phyloP scores from a whole-genome alignment of 2,329 filamentous ascomycete genomes.

The Botryotinia globosa region DNA sequence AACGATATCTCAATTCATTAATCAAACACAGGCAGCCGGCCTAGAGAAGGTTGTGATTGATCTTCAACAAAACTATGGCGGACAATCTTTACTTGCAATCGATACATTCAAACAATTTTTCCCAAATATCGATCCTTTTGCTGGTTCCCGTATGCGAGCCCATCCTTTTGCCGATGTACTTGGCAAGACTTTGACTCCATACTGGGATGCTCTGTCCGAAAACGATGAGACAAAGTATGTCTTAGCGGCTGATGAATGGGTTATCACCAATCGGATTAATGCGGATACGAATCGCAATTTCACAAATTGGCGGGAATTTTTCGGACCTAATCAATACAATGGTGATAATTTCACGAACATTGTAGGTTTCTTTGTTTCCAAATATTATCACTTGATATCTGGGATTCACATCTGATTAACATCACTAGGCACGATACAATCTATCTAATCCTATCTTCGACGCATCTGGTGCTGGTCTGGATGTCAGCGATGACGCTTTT shows the following conservation, averaged over 20 bases:
- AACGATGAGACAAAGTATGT: slow-evolving; percentile 24
- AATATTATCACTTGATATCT: neutral
- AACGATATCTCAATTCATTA: slow-evolving; percentile 43
- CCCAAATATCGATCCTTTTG: slow-evolving; percentile 34
- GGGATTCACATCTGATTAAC: neutral
- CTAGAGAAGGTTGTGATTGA: slow-evolving; percentile 63
- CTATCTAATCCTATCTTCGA: slow-evolving; percentile 30
- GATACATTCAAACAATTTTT: slow-evolving; percentile 48
- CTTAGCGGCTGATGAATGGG: slow-evolving; percentile 29
- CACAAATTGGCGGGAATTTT: slow-evolving; percentile 29
- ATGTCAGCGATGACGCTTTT: slow-evolving; percentile 28
- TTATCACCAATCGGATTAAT: slow-evolving; percentile 27
- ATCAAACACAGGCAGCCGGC: slow-evolving; percentile 42
- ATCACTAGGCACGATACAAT: slow-evolving; percentile 31
- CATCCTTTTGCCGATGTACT: slow-evolving; percentile 29
- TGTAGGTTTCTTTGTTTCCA: slow-evolving; percentile 20
- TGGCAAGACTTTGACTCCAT: slow-evolving; percentile 26
- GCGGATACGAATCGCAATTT: slow-evolving; percentile 28
- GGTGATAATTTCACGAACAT: slow-evolving; percentile 29
- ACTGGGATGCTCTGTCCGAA: slow-evolving; percentile 27
- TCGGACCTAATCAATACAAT: slow-evolving; percentile 26
- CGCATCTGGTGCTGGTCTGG: slow-evolving; percentile 21
- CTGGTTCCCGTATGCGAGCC: slow-evolving; percentile 30
- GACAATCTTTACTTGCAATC: slow-evolving; percentile 57
- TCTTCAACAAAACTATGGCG: slow-evolving; percentile 58